These are phyloP conservation scores for Achaetomiella virescens DNA, from an alignment of 495 filamentous ascomycete species.

Conservation along the genomic window DNA sequence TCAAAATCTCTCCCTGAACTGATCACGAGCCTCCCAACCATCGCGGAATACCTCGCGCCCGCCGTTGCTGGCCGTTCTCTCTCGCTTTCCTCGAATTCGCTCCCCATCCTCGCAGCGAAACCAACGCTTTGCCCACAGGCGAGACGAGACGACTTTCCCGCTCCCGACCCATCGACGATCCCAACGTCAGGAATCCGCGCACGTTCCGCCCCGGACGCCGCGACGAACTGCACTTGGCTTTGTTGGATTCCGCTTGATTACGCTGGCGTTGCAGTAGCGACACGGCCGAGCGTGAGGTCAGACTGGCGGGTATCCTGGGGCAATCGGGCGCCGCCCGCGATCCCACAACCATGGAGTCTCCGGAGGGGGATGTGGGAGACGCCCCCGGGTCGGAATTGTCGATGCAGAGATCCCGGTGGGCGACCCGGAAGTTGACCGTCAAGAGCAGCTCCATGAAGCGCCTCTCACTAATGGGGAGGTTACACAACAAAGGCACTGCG, in stretches of 20 bases:
- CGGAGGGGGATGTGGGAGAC: conserved; percentile 40
- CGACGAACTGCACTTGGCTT: neutral
- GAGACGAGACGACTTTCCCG: neutral
- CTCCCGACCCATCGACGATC: neutral
- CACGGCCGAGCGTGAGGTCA: conserved; percentile 32
- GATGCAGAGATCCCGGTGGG: conserved; percentile 75
- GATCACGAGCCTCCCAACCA: neutral
- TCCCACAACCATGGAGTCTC: conserved; percentile 38
- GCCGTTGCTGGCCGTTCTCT: neutral
- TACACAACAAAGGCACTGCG: conserved; percentile 56
- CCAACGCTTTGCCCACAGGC: neutral
- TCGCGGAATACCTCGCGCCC: neutral
- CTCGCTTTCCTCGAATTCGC: neutral
- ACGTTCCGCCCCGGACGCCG: neutral
- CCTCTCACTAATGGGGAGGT: conserved; percentile 72
- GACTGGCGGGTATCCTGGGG: conserved; percentile 40
- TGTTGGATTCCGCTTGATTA: conserved; percentile 3
- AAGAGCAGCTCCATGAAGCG: conserved; percentile 72
- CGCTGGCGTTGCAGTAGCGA: conserved; percentile 22
- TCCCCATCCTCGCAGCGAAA: neutral
- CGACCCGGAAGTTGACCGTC: conserved; percentile 74
- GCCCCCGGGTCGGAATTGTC: conserved; percentile 41
- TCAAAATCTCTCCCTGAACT: conserved; percentile 20
- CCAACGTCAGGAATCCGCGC: neutral
- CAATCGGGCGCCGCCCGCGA: conserved; percentile 49